phyloP scores from a whole-genome alignment of 2,329 filamentous ascomycete species.

The Colletotrichum liaoningense region DNA sequence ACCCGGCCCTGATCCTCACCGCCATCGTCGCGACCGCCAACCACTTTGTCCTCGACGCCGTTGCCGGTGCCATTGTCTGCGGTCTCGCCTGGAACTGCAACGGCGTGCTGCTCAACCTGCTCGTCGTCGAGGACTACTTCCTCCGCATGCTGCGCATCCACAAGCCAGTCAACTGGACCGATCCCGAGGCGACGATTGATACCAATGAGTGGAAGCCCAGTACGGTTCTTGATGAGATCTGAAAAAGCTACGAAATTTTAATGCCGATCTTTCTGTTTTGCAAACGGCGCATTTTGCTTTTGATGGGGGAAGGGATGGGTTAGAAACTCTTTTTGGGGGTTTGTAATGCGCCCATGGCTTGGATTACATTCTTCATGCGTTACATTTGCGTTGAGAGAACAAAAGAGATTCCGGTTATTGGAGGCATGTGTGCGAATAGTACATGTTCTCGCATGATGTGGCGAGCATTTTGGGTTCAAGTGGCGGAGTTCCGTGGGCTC shows the following conservation, averaged over 20 bases:
- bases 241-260: neutral
- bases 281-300: neutral
- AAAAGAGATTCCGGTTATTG: neutral
- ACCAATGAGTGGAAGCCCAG: constrained; percentile 46
- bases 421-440: neutral
- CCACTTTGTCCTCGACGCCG: constrained; percentile 78
- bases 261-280: neutral
- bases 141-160: constrained; percentile 72
- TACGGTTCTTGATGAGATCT: constrained; percentile 37
- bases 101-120: constrained; percentile 68
- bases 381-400: neutral
- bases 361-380: neutral
- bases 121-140: constrained; percentile 76
- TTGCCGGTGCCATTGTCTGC: constrained; percentile 75
- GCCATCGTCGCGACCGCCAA: constrained; percentile 80
- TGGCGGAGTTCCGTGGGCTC: neutral
- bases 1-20: constrained; percentile 73
- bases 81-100: constrained; percentile 71
- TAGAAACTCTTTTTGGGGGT: too few relatives aligned
- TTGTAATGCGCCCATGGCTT: too few relatives aligned
- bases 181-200: constrained; percentile 47
- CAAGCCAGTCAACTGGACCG: constrained; percentile 64
- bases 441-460: neutral
- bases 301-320: neutral
- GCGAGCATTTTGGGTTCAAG: neutral